phyloP scores from a whole-genome alignment of 176 grass and related monocot genomes.

The Oropetium thomaeum region DNA sequence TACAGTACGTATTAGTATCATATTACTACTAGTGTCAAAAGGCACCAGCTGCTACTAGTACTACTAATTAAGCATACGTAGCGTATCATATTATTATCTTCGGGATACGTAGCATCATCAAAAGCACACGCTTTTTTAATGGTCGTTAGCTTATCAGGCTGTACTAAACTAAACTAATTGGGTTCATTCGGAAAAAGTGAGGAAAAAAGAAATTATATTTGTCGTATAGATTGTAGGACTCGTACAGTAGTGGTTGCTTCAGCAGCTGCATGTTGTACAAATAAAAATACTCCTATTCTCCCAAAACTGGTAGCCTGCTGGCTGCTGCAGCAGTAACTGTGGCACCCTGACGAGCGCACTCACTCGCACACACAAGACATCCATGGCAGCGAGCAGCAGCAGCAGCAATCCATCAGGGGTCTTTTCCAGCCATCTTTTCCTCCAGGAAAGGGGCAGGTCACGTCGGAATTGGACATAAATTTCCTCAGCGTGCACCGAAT shows the following conservation, averaged over 20 bases:
- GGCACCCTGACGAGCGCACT: background rate
- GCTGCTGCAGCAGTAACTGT: background rate
- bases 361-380: background rate
- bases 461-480: conserved; percentile 23
- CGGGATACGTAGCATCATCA: conserved; percentile 25
- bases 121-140: conserved; percentile 19
- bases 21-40: background rate
- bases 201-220: background rate
- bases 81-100: conserved; percentile 8
- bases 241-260: background rate
- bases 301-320: too few species aligned
- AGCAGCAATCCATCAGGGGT: background rate
- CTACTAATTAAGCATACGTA: too few species aligned
- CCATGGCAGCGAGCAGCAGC: background rate
- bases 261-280: background rate
- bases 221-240: background rate
- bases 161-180: conserved; percentile 1
- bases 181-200: background rate
- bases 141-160: background rate
- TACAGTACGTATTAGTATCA: too few species aligned
- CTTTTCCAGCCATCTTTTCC: conserved; percentile 27
- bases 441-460: conserved; percentile 27
- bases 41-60: background rate
- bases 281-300: background rate
- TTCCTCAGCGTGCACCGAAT: conserved; percentile 8